Evolutionary conservation across 169 alveolate species (phyloP), one percentile per base, ranked within the genome.

Genomic region (Theileria orientalis): DNA sequence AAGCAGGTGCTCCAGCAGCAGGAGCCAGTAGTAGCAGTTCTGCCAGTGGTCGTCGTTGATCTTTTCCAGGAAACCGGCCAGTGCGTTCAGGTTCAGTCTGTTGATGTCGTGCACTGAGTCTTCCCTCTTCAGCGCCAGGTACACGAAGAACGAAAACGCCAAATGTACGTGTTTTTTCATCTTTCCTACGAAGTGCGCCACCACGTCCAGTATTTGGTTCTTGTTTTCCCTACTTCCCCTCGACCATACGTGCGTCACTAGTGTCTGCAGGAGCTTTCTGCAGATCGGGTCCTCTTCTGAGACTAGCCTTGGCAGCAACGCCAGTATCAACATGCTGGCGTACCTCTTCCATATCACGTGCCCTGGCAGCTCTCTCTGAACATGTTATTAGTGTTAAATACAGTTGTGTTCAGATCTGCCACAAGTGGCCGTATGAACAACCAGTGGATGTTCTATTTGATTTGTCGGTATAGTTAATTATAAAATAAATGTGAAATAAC

Each of bases 261-360:
- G 35, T n/a, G 47, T 44, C 21, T 67, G 74, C 80, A 78, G 54
- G 40, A 27, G 62, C 8, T 66, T 69, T 23, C 70, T 78, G 71
- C 86, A 78, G 29, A 52, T 66, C 35, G 57, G 16, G 37, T 78
- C 82, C 23, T 32, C 21, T 42, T 78, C 86, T 7, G 42, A 30
- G 19, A 60, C 29, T 21, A 78, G 51, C 32, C 60, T 76, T 67
- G 62, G 59, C 19, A 74, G 37, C 1, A 78, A 27, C 14, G 74
- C 74, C 32, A 78, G 59, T 5, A 33, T 70, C 13, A 78, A 67
- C 86, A 78, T 57, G 23, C 51, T 67, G n/a, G 78, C 66, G 41
- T 78, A 70, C 23, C 80, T 59, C 51, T 71, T 78, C 86, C 86
- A 78, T 2, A 57, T 30, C 13, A 66, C 80, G 49, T 63, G 62